Conservation (phyloP, 2,329 filamentous ascomycete species). For the Arthroderma sp. region DNA sequence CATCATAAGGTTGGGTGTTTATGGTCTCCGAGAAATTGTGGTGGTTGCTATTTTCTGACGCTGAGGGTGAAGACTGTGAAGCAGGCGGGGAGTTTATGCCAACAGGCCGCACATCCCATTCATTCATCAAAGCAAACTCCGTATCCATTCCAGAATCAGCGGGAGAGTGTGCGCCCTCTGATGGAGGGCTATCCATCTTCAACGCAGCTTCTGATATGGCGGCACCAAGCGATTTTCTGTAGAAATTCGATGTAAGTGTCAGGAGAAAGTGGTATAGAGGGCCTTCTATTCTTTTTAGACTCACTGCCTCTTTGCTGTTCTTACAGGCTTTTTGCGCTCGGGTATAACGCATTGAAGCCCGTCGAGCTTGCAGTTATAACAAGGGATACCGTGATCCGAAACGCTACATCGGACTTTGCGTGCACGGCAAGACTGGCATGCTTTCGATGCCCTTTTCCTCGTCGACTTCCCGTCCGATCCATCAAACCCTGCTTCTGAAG, state of each 20-base stretch:
- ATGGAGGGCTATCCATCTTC: background rate
- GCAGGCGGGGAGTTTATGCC: too few species aligned
- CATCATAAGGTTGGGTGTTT: too few species aligned
- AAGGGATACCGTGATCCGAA: slow-evolving; percentile 30
- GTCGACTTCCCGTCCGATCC: slow-evolving; percentile 2
- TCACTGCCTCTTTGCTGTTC: slow-evolving; percentile 4
- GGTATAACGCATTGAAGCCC: slow-evolving; percentile 12
- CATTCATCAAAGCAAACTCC: too few species aligned
- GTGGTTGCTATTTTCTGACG: too few species aligned
- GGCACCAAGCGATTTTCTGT: slow-evolving; percentile 6
- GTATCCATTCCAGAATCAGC: background rate
- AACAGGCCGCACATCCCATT: too few species aligned
- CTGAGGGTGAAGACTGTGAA: too few species aligned
- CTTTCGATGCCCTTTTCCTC: slow-evolving; percentile 50
- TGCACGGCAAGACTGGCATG: slow-evolving; percentile 37
- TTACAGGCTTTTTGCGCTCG: slow-evolving; percentile 9
- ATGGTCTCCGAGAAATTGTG: too few species aligned
- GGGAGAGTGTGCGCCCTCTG: background rate
- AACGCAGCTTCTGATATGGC: slow-evolving; percentile 5
- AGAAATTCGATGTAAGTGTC: background rate
- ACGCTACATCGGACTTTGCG: slow-evolving; percentile 40
- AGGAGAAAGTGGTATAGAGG: too few species aligned
- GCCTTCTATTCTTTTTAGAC: too few species aligned
- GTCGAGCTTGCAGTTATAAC: slow-evolving; percentile 15
- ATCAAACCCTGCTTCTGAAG: slow-evolving; percentile 6